Conservation (phyloP, 352 stramenopile species). For the Saprolegnia diclina region DNA sequence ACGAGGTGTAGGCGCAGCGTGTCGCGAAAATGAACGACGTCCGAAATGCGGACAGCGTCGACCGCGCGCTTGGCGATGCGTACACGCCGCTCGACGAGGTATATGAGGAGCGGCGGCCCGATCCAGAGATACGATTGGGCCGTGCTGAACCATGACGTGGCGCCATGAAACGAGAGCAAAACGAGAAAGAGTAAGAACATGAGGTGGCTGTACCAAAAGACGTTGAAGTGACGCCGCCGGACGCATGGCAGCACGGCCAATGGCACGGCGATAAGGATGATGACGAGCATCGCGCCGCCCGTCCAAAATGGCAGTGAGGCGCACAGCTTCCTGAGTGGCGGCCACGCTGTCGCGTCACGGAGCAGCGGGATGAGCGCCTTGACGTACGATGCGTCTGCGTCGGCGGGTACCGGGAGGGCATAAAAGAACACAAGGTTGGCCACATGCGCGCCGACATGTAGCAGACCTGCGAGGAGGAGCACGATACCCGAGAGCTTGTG, state of each 20-base stretch:
- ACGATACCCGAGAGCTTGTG: constrained; percentile 68
- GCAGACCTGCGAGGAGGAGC: constrained; percentile 48
- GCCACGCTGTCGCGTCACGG: background rate
- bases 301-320: constrained; percentile 49
- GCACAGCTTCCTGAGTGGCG: background rate
- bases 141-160: constrained; percentile 50
- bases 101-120: constrained; percentile 47
- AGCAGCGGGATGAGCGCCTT: background rate
- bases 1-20: constrained; percentile 60
- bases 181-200: constrained; percentile 58
- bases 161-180: constrained; percentile 49
- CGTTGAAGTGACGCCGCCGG: constrained; percentile 53
- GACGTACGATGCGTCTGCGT: background rate
- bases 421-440: background rate
- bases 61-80: constrained; percentile 48
- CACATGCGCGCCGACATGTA: constrained; percentile 36
- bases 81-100: constrained; percentile 58
- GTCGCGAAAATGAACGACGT: constrained; percentile 47
- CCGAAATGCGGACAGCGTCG: constrained; percentile 41
- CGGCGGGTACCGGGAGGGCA: background rate
- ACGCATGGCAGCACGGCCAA: constrained; percentile 40
- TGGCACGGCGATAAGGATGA: constrained; percentile 41
- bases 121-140: constrained; percentile 56
- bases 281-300: constrained; percentile 51
- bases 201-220: constrained; percentile 64